A percentile compares a stretch with the other conserved stretches of the same genome.
phyloP scores from a whole-genome alignment of 768 basidiomycete genomes.

The Lentinula guzmanii region DNA sequence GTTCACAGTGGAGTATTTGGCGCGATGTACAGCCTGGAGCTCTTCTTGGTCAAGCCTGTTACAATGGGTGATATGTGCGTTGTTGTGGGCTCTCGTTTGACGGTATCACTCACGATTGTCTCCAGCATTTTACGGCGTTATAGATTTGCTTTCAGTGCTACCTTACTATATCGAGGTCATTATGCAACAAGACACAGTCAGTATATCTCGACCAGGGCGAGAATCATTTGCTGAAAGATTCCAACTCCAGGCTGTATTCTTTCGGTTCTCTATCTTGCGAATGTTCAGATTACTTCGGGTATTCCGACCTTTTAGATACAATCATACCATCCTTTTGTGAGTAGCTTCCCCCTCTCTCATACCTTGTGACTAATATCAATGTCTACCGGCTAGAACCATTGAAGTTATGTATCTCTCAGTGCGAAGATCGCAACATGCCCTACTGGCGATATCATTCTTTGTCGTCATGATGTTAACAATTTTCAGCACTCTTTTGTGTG shows the following conservation, averaged over 20 bases:
- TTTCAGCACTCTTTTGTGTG: constrained; percentile 80
- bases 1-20: constrained; percentile 83
- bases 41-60: constrained; percentile 53
- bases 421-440: constrained; percentile 77
- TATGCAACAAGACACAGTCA: constrained; percentile 78
- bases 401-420: constrained; percentile 93
- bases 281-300: constrained; percentile 87
- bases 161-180: constrained; percentile 89
- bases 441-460: constrained; percentile 85
- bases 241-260: constrained; percentile 61
- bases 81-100: background rate
- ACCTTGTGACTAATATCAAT: background rate
- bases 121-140: constrained; percentile 76
- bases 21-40: constrained; percentile 72
- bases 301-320: constrained; percentile 85
- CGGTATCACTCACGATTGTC: constrained; percentile 8
- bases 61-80: constrained; percentile 66
- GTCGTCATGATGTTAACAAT: constrained; percentile 82
- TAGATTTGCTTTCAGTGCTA: constrained; percentile 79
- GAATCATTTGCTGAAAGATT: background rate
- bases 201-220: constrained; percentile 14
- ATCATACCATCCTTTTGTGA: constrained; percentile 74
- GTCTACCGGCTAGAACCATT: constrained; percentile 50
- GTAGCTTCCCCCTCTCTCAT: constrained; percentile 19
- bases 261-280: constrained; percentile 86